Conservation (phyloP, 2,329 filamentous ascomycete species). For the Cytospora piceae region DNA sequence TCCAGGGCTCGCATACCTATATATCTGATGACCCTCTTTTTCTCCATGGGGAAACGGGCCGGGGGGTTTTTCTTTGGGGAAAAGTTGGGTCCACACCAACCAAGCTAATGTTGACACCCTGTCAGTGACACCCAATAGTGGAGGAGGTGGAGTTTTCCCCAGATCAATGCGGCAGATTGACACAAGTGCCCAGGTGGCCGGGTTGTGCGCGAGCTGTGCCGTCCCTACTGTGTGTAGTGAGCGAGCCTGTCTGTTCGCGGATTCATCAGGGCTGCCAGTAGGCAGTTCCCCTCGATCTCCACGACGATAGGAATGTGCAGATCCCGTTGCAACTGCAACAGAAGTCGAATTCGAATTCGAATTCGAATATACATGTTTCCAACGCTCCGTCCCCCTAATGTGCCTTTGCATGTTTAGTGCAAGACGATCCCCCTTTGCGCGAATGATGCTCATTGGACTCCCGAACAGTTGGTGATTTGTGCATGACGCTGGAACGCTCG, state of each 20-base stretch:
- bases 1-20: neutral
- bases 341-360: neutral
- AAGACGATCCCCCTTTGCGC: neutral
- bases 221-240: neutral
- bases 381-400: too few relatives aligned
- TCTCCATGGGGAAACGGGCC: constrained; percentile 1
- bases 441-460: neutral
- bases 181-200: neutral
- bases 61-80: neutral
- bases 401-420: neutral
- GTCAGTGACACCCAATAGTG: neutral
- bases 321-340: neutral
- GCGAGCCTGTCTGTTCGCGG: neutral
- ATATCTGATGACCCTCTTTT: neutral
- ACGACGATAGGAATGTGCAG: neutral
- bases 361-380: neutral
- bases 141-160: neutral
- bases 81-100: neutral
- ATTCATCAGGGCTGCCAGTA: neutral
- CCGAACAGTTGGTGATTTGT: neutral
- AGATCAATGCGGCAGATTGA: neutral
- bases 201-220: neutral
- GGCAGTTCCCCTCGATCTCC: neutral
- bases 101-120: neutral
- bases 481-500: constrained; percentile 1